Evolutionary conservation across 805 yeast species (phyloP).

Genomic region (Maudiozyma turicensis): DNA sequence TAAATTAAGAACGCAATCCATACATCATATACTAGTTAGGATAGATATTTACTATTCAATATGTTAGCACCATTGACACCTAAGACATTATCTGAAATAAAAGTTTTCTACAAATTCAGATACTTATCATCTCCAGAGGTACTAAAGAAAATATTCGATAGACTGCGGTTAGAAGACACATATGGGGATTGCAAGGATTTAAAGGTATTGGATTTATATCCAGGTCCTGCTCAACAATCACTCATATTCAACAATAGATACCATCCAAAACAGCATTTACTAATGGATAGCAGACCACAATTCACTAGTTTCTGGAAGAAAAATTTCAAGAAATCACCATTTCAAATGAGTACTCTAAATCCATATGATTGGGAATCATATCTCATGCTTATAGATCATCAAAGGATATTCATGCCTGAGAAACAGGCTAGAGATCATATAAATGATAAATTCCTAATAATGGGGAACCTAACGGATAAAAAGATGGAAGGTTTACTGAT

Average conservation of each 20-base stretch:
- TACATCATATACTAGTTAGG: no score
- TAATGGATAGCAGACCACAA: slow-evolving; percentile 44
- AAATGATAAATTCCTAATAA: slow-evolving; percentile 45
- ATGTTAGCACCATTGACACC: background rate
- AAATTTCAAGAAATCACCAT: slow-evolving; percentile 14
- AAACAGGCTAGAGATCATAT: slow-evolving; percentile 31
- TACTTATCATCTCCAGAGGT: slow-evolving; percentile 17
- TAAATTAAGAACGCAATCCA: no score
- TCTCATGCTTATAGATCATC: slow-evolving; percentile 36
- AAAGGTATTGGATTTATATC: slow-evolving; percentile 49
- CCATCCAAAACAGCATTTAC: slow-evolving; percentile 52
- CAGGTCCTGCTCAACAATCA: slow-evolving; percentile 53
- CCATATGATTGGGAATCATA: slow-evolving; percentile 67
- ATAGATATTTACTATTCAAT: background rate
- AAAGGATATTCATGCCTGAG: slow-evolving; percentile 35
- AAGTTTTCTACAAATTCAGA: slow-evolving; percentile 16
- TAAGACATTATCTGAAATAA: slow-evolving; percentile 9
- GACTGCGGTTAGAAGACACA: slow-evolving; percentile 33
- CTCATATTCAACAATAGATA: slow-evolving; percentile 50
- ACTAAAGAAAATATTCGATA: slow-evolving; percentile 35
- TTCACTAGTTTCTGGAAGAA: slow-evolving; percentile 15
- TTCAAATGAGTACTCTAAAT: slow-evolving; percentile 32
- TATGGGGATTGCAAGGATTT: slow-evolving; percentile 30
- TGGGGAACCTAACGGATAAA: slow-evolving; percentile 47
- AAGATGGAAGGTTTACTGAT: slow-evolving; percentile 59